A percentile compares a stretch with the other conserved stretches of the same genome.
These are phyloP conservation scores for Fomitopsis pulvina DNA, from an alignment of 768 basidiomycete species.

Conservation along the genomic window DNA sequence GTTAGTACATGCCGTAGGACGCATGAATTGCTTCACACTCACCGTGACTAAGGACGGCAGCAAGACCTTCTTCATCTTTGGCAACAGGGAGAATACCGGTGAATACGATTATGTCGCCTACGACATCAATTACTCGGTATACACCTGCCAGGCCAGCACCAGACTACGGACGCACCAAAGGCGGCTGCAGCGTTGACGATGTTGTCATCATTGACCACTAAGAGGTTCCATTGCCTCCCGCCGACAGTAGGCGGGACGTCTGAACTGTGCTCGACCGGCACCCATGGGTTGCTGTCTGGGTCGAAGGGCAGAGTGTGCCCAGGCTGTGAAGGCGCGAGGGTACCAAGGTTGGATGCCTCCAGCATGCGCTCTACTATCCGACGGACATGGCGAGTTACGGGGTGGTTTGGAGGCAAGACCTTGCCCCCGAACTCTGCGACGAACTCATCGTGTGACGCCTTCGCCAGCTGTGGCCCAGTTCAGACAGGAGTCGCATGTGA, in stretches of 20 bases:
- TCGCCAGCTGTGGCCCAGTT: conserved; percentile 33
- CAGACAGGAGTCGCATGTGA: no score
- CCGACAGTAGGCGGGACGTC: conserved; percentile 17
- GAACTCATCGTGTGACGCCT: conserved; percentile 36
- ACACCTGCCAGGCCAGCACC: no score
- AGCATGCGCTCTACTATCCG: conserved; percentile 65
- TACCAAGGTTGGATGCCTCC: conserved; percentile 64
- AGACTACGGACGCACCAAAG: conserved; percentile 53
- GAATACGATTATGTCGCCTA: conserved; percentile 78
- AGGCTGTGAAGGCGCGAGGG: conserved; percentile 32
- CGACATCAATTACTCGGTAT: neutral
- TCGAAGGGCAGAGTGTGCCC: conserved; percentile 14
- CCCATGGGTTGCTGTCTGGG: conserved; percentile 24
- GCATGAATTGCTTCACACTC: no score
- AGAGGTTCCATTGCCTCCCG: conserved; percentile 52
- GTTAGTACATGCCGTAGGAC: no score
- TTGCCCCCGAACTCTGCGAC: conserved; percentile 42
- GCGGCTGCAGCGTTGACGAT: conserved; percentile 74
- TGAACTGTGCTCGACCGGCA: conserved; percentile 12
- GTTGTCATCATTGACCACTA: conserved; percentile 69
- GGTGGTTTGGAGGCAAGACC: conserved; percentile 64
- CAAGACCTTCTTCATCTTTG: conserved; percentile 72
- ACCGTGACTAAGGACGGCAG: conserved; percentile 72
- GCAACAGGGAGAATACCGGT: conserved; percentile 83
- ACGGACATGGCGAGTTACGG: conserved; percentile 59